Evolutionary conservation across 768 basidiomycete genomes (phyloP), one percentile per base, ranked within the genome.

Genomic region (Lepiota brunneoincarnata): DNA sequence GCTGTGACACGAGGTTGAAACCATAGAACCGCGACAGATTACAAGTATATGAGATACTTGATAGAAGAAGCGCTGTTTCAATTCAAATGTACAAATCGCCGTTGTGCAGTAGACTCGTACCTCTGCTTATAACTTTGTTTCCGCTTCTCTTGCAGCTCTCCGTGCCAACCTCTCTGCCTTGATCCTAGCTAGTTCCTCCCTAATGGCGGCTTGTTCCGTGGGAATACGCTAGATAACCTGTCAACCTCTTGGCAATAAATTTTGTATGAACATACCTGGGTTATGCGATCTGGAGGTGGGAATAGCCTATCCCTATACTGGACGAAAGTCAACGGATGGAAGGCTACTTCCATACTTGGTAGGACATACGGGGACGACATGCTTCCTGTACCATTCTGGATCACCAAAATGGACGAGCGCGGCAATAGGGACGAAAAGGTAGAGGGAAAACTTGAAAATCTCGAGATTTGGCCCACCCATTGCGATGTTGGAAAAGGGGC

Each of bases 391-490:
- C 92, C 92, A 94, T 38, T 87, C 82, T 4, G 91, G 90, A 67
- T 93, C 89, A 40, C 92, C 91, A 64, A 90, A 93, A 69, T 93
- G 88, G 46, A 92, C 72, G 63, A 94, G 79, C 20, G 89, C 86
- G 42, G 79, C 72, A 54, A 94, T 82, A 9, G 92, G 92, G 55
- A 92, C 84, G 61, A 91, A 91, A 52, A 94, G 83, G 68, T 94
- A 93, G 15, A 92, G 70, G 3, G 83, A 83, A 61, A 94, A 94
- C 72, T 93, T 93, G 84, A 93, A 91, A 15, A 93, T 80, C 69
- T 94, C 92, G 50, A 94, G 83, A 67, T 89, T 90, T 34, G 89
- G 83, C 10, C 89, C 85, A 2, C 77, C 88, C 88, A 89, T 71
- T 40, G 42, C 60, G 45, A 56, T 35, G 36, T 46, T 44, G 23